Evolutionary conservation across 2,329 filamentous ascomycete species (phyloP).

Genomic region (Epichloe scottii): DNA sequence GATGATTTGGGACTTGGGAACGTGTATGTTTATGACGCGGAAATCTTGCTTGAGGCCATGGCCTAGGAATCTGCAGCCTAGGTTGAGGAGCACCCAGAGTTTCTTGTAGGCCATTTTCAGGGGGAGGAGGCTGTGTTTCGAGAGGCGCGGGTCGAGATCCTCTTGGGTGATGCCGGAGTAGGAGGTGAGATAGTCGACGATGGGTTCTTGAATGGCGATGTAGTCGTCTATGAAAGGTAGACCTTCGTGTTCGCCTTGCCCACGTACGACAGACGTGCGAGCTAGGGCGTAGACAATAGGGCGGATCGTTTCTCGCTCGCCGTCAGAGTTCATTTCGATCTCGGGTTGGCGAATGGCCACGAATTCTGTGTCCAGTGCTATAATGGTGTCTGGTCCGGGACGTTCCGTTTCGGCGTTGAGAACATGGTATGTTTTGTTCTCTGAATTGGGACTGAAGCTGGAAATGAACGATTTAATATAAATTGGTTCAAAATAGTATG

Average conservation of each 20-base stretch:
- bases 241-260: conserved; percentile 64
- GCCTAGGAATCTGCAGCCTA: conserved; percentile 87
- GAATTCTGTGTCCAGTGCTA: conserved; percentile 93
- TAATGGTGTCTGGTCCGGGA: conserved; percentile 58
- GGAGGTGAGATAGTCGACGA: conserved; percentile 89
- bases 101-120: conserved; percentile 96
- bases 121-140: conserved; percentile 69
- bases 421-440: conserved; percentile 43
- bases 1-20: conserved; percentile 79
- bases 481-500: not conserved
- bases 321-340: conserved; percentile 92
- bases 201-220: conserved; percentile 77
- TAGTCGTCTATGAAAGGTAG: conserved; percentile 95
- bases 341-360: conserved; percentile 86
- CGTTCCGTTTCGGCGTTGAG: conserved; percentile 48
- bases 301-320: conserved; percentile 80
- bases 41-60: conserved; percentile 93
- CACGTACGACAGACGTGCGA: conserved; percentile 82
- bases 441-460: conserved; percentile 24
- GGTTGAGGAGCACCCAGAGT: conserved; percentile 88
- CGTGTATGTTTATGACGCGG: conserved; percentile 94
- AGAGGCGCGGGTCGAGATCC: conserved; percentile 70
- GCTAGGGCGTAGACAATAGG: conserved; percentile 85
- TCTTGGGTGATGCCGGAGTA: conserved; percentile 83
- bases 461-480: not conserved